phyloP scores from a whole-genome alignment of 371 early-diverging fungal species.

The Dichotomocladium elegans region DNA sequence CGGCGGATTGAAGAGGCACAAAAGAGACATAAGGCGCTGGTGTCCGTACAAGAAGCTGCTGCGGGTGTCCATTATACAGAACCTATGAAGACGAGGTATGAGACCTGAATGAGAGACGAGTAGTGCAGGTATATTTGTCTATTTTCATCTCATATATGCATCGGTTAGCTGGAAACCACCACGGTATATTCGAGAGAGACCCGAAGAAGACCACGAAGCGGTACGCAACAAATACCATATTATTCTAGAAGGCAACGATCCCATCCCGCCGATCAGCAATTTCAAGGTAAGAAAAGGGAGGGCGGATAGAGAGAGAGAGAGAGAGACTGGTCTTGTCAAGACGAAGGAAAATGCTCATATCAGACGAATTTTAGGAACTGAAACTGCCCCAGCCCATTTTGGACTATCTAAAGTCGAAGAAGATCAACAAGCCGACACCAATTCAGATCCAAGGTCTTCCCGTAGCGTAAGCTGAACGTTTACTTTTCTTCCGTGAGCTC shows the following conservation, averaged over 20 bases:
- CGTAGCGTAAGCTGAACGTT: constrained; percentile 46
- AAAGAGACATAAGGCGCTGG: constrained; percentile 72
- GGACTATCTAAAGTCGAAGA: constrained; percentile 74
- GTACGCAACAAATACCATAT: constrained; percentile 70
- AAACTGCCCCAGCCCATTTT: constrained; percentile 77
- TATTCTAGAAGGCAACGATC: constrained; percentile 68
- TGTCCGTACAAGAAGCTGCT: constrained; percentile 85
- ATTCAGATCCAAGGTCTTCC: constrained; percentile 97
- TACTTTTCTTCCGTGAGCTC: neutral
- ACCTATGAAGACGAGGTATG: constrained; percentile 74
- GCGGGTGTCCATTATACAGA: constrained; percentile 83
- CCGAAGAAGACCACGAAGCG: constrained; percentile 48
- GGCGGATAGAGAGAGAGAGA: neutral
- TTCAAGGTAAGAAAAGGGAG: constrained; percentile 37
- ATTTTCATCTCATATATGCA: neutral
- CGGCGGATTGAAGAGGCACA: constrained; percentile 79
- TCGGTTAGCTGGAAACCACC: constrained; percentile 78
- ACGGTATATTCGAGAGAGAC: constrained; percentile 54
- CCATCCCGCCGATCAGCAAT: constrained; percentile 72
- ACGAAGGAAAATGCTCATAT: no score
- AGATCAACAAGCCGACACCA: constrained; percentile 90
- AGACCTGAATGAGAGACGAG: no score
- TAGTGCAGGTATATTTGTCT: no score
- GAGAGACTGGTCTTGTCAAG: neutral
- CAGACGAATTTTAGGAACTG: constrained; percentile 67